Evolutionary conservation across 75 land plant species (phyloP), one percentile per base, ranked within the genome.

Genomic region (Selaginella moellendorffii): DNA sequence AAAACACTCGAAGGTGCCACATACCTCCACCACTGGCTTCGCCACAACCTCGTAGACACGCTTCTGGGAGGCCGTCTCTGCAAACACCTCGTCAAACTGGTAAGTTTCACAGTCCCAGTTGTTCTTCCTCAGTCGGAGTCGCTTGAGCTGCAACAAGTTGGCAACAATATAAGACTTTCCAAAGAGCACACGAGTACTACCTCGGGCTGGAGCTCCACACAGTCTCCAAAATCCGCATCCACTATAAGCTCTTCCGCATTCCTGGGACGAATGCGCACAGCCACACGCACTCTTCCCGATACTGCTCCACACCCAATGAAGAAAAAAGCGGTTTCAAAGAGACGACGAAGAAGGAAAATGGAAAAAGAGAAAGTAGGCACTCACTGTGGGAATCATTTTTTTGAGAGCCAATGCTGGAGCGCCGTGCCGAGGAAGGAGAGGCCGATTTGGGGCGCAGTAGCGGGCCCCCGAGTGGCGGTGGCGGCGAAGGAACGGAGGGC

Each of bases 11-110:
- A n/a, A n/a, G n/a, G n/a, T n/a, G n/a, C n/a, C n/a, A n/a, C n/a
- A 20, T 67, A 88, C 93, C 93, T 88, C 93, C 20, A 88, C 93
- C 62, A 88, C 93, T 63, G 93, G 93, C 58, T 88, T 88, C 30
- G 86, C 93, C 56, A 88, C 93, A 61, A 88, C 93, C 77, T 88
- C 93, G 74, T 85, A 88, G 1, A 88, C 93, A 66, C 93, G 85
- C 68, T 88, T 88, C 68, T 88, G 93, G 14, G 89, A 85, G 1
- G 90, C 81, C 65, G 66, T 71, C 66, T 88, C 89, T 1, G 89
- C 82, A 23, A 88, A 74, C 63, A 88, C 80, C 61, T 88, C 89
- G 65, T 88, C 93, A 68, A 88, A 88, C 53, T 85, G 90, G 68
- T 82, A 88, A 0, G 93, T 88, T 30, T 88, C 93, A 14, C 79